phyloP scores from a whole-genome alignment of 2,329 filamentous ascomycete genomes.

The Karstenula rhodostoma region DNA sequence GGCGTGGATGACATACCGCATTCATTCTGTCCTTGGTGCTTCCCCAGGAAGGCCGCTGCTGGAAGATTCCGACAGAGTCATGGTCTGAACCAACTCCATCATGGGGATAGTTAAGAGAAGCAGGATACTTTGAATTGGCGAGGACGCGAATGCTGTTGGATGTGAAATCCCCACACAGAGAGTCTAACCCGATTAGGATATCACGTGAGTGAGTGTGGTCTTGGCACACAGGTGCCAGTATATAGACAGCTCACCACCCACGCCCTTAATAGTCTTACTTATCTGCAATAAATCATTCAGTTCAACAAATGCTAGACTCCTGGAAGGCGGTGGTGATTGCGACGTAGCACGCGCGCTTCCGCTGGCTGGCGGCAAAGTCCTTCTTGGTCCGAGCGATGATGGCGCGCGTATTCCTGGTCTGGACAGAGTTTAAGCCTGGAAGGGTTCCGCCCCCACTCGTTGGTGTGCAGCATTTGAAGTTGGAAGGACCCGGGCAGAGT shows the following conservation, averaged over 20 bases:
- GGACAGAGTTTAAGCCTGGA: constrained; percentile 11
- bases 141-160: constrained; percentile 15
- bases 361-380: constrained; percentile 6
- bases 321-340: constrained; percentile 17
- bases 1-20: not conserved
- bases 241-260: too few species aligned
- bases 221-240: too few species aligned
- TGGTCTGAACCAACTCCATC: constrained; percentile 17
- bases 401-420: constrained; percentile 13
- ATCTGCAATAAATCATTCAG: too few species aligned
- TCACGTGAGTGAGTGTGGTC: too few species aligned
- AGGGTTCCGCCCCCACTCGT: constrained; percentile 1
- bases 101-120: constrained; percentile 14
- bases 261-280: too few species aligned
- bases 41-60: constrained; percentile 16
- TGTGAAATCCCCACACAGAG: too few species aligned
- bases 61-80: constrained; percentile 18
- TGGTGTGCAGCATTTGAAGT: constrained; percentile 16
- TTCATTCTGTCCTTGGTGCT: constrained; percentile 15
- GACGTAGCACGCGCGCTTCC: constrained; percentile 17
- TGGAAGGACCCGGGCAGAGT: constrained; percentile 14
- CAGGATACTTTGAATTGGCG: constrained; percentile 10
- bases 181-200: too few species aligned
- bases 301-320: constrained; percentile 4
- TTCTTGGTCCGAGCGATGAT: constrained; percentile 12